A percentile compares a stretch with the other conserved stretches of the same genome.
Evolutionary conservation across 2,329 filamentous ascomycete species (phyloP).

Genomic region (Pseudogymnoascus sp.): DNA sequence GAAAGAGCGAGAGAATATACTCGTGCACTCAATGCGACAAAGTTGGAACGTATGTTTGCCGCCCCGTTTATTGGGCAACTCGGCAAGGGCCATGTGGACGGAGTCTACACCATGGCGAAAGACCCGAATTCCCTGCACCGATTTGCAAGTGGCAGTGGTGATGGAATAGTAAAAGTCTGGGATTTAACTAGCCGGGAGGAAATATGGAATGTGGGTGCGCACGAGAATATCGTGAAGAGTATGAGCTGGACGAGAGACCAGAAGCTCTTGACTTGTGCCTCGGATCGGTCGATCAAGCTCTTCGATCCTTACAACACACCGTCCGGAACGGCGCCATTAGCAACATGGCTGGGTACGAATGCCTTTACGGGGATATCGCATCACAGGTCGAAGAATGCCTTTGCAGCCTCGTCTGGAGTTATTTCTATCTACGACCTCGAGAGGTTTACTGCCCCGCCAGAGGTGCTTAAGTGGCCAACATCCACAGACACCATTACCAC

Average conservation of each 20-base stretch:
- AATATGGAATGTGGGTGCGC: constrained; percentile 70
- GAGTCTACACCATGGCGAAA: constrained; percentile 74
- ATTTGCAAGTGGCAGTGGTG: constrained; percentile 77
- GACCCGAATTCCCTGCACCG: constrained; percentile 67
- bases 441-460: constrained; percentile 69
- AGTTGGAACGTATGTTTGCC: constrained; percentile 87
- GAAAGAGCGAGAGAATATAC: constrained; percentile 84
- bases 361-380: constrained; percentile 80
- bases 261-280: constrained; percentile 79
- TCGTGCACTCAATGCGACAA: constrained; percentile 73
- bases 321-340: constrained; percentile 61
- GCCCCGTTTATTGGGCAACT: constrained; percentile 79
- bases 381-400: constrained; percentile 69
- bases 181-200: constrained; percentile 67
- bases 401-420: constrained; percentile 69
- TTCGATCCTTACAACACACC: constrained; percentile 80
- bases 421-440: constrained; percentile 88
- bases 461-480: constrained; percentile 81
- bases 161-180: constrained; percentile 93
- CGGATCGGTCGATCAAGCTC: constrained; percentile 80
- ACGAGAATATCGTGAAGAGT: constrained; percentile 90
- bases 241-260: constrained; percentile 82
- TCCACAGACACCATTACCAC: constrained; percentile 83
- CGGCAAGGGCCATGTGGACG: constrained; percentile 85
- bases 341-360: constrained; percentile 75